Evolutionary conservation across 2,329 filamentous ascomycete genomes (phyloP), one percentile per base, ranked within the genome.

Genomic region (Xylariomycetidae sp.): DNA sequence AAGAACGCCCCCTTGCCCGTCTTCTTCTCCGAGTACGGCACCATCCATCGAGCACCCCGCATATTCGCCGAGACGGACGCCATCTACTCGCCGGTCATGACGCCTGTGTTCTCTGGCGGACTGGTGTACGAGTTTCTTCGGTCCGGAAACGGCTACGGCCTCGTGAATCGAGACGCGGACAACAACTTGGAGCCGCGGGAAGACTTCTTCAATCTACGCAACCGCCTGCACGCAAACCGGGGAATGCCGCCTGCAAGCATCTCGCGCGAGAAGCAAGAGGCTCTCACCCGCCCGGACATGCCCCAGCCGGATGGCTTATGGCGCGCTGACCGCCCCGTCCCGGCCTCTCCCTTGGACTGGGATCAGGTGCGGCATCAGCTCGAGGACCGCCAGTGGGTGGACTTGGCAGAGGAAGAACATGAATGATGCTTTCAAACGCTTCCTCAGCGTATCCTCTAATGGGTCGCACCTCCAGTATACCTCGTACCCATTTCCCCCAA

Each of bases 121-220:
- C 59, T 79, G 18, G 72, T 78, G 14, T 79, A 78, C 56, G 74
- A 80, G 49, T 79, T 68, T 56, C 69, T 68, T n/a, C 59, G 76
- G 45, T 72, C 74, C 38, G 42, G 58, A 5, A 64, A 65, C 35
- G 44, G 54, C n/a, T 59, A 54, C 33, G 63, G 63, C 31, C 59
- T 78, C 7, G 67, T 76, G 5, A 13, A 34, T 3, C 25, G 16
- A 18, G n/a, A 10, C 20, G 19, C 25, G 6, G 23, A 25, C 12
- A 15, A 34, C 15, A 10, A 3, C 5, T 14, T 47, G 18, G 25
- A 26, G 18, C 36, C 25, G 20, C 27, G 30, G 12, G 13, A 9
- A 0, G 46, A 48, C 26, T 52, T 43, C 23, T 8, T 16, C 5
- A 35, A 35, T 26, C 32, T 52, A 8, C 26, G 22, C 12, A 19